Base-by-base conservation (phyloP, 768 basidiomycete genomes). In the Kwoniella sp. region DNA sequence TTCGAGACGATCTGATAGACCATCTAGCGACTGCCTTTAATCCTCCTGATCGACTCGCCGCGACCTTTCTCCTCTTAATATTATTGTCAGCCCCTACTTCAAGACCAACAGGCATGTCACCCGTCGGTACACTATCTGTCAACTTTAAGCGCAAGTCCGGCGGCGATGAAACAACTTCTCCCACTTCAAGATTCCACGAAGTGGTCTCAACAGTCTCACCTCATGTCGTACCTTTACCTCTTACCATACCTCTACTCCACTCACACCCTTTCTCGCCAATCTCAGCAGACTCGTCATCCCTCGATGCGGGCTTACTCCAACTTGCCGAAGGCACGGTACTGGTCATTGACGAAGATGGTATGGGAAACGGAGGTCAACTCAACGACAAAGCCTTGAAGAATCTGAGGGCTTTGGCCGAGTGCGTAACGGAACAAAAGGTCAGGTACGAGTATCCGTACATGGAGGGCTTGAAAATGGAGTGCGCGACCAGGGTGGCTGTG, bases 401-500 rank as follows among this genome's bases (percentile, higher is more conserved):
- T 47, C 48, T 80, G 44, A 67, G 72, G 46, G 68, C 72, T 1
- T 40, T 80, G 53, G 56, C 63, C 17, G 71, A 73, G 13, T 63
- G 58, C 33, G 50, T 78, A 21, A 64, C 50, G 37, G 70, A 69
- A 37, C 77, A 78, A 52, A 67, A 60, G 26, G 46, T 80, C 15
- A 58, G 70, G 26, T 80, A 80, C 60, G 71, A 77, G 49, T 80
- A 75, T 58, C 79, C 79, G 8, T 80, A 68, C 56, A 74, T 77
- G 60, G 74, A 78, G 21, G 70, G 67, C 1, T 63, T 80, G 55
- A 77, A 76, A 63, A 78, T 80, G 76, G 72, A 77, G 4, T 70
- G 72, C 33, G 70, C 71, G 29, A 64, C 76, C 1, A 65, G 67
- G 37, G 56, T 70, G 12, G 30, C 72, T 2, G 72, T 80, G 4